Conservation (phyloP, 148 eudicot species). For the Nyssa sinensis region DNA sequence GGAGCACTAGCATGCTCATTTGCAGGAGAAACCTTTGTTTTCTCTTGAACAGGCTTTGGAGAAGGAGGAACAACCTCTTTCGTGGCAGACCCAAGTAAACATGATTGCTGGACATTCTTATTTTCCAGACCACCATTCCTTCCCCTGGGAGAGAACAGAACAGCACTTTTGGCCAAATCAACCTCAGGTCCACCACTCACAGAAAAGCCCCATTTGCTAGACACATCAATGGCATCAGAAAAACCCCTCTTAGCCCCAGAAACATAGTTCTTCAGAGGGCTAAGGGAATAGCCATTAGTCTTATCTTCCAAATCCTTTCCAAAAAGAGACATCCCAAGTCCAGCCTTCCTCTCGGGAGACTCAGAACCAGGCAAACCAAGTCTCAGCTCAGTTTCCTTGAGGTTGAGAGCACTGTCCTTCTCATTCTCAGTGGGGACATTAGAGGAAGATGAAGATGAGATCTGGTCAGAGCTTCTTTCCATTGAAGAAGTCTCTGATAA, state of each 20-base stretch:
- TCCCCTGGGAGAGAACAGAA: conserved; percentile 22
- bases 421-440: conserved; percentile 16
- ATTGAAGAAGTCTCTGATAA: conserved; percentile 50
- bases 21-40: too few species aligned
- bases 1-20: conserved; percentile 36
- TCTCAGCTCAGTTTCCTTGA: conserved; percentile 51
- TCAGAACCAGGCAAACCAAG: conserved; percentile 60
- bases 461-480: conserved; percentile 45
- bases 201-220: conserved; percentile 48
- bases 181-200: conserved; percentile 43
- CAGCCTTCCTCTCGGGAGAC: conserved; percentile 39
- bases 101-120: conserved; percentile 15
- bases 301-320: conserved; percentile 26
- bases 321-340: conserved; percentile 26
- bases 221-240: conserved; percentile 47
- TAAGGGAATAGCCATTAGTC: conserved; percentile 6
- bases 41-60: conserved; percentile 34
- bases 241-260: conserved; percentile 57
- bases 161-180: conserved; percentile 25
- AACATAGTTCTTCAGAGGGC: conserved; percentile 24
- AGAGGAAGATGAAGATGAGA: conserved; percentile 18
- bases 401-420: conserved; percentile 33
- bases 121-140: conserved; percentile 21
- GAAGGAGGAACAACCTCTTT: conserved; percentile 24
- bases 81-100: conserved; percentile 18